Evolutionary conservation across 805 yeast genomes (phyloP).

Genomic region (Citeromyces matritensis): DNA sequence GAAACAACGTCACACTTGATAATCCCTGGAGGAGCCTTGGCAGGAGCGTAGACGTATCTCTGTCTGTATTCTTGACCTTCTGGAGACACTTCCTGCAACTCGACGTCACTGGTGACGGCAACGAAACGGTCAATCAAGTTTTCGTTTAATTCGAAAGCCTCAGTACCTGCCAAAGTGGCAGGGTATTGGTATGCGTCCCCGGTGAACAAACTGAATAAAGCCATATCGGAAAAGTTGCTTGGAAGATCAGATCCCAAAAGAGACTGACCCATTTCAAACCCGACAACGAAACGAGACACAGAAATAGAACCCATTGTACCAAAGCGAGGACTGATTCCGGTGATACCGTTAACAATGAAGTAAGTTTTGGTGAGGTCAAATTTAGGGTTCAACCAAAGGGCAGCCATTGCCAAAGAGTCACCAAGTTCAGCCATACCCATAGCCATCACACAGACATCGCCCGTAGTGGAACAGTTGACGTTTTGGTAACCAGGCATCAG

Average conservation of each 20-base stretch:
- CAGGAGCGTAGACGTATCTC: slow-evolving; percentile 33
- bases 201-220: slow-evolving; percentile 43
- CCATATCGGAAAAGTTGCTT: slow-evolving; percentile 41
- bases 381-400: slow-evolving; percentile 33
- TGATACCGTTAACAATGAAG: slow-evolving; percentile 52
- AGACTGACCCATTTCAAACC: slow-evolving; percentile 44
- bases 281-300: slow-evolving; percentile 45
- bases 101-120: slow-evolving; percentile 28
- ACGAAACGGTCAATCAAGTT: slow-evolving; percentile 43
- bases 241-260: slow-evolving; percentile 34
- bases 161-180: slow-evolving; percentile 42
- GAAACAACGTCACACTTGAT: slow-evolving; percentile 45
- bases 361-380: slow-evolving; percentile 47
- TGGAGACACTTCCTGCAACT: slow-evolving; percentile 27
- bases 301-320: slow-evolving; percentile 49
- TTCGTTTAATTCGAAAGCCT: slow-evolving; percentile 47
- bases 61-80: slow-evolving; percentile 28
- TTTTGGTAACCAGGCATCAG: too few relatives aligned
- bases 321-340: slow-evolving; percentile 41
- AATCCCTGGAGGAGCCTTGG: slow-evolving; percentile 28
- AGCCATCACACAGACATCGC: slow-evolving; percentile 43
- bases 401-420: slow-evolving; percentile 44
- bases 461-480: too few relatives aligned
- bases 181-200: slow-evolving; percentile 34
- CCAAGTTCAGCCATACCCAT: slow-evolving; percentile 62